Evolutionary conservation across 805 yeast species (phyloP).

Genomic region (Geotrichum ghanense): DNA sequence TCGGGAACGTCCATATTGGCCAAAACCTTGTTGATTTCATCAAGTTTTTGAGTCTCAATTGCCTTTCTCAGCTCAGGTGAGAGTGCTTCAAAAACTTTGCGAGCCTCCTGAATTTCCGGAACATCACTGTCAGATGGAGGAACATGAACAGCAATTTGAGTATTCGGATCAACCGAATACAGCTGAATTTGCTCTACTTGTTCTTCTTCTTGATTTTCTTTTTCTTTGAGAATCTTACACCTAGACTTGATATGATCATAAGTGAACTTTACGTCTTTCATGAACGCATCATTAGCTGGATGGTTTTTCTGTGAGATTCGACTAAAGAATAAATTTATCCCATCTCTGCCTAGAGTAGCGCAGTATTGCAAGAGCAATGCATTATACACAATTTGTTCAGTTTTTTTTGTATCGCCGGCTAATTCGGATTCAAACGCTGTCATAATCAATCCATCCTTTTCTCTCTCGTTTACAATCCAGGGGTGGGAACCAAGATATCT

Average conservation of each 20-base stretch:
- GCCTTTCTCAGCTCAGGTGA: slow-evolving; percentile 64
- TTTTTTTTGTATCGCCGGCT: slow-evolving; percentile 39
- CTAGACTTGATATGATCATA: slow-evolving; percentile 63
- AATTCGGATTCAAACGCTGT: slow-evolving; percentile 79
- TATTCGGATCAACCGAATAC: slow-evolving; percentile 75
- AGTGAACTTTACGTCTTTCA: slow-evolving; percentile 64
- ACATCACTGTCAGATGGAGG: slow-evolving; percentile 41
- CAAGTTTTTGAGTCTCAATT: slow-evolving; percentile 56
- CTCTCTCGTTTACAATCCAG: slow-evolving; percentile 64
- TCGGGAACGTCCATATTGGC: slow-evolving; percentile 60
- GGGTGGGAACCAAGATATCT: slow-evolving; percentile 43
- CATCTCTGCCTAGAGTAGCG: slow-evolving; percentile 31
- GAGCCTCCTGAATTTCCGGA: slow-evolving; percentile 30
- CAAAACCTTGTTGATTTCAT: slow-evolving; percentile 73
- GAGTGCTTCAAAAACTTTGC: slow-evolving; percentile 41
- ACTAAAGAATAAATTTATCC: slow-evolving; percentile 56
- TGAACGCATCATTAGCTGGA: slow-evolving; percentile 61
- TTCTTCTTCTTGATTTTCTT: slow-evolving; percentile 32
- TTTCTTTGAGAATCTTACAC: slow-evolving; percentile 50
- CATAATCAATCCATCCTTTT: slow-evolving; percentile 88
- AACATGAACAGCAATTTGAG: slow-evolving; percentile 57
- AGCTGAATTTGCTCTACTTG: slow-evolving; percentile 77
- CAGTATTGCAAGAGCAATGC: slow-evolving; percentile 71
- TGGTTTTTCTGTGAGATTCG: slow-evolving; percentile 42
- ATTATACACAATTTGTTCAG: slow-evolving; percentile 66